Conservation (phyloP, 2,329 filamentous ascomycete genomes). For the Neurospora crassa region DNA sequence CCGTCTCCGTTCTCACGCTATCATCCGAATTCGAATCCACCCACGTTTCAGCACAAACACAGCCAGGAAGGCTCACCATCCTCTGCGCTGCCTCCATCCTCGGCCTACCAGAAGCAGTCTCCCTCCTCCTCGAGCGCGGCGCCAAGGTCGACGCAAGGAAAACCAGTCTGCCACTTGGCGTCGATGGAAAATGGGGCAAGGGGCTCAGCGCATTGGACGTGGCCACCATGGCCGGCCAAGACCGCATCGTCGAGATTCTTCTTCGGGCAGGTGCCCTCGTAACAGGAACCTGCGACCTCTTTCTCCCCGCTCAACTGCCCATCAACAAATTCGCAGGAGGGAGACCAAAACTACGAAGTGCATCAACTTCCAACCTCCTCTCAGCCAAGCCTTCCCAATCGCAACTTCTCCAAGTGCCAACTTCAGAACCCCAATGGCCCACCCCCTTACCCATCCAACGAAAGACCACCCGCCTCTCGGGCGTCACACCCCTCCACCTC, state of each 20-base stretch:
- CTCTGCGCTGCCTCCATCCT: slow-evolving; percentile 8
- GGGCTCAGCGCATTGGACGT: slow-evolving; percentile 14
- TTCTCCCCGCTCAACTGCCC: not conserved
- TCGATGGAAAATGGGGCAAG: not conserved
- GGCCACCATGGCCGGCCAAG: slow-evolving; percentile 9
- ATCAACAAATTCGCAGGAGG: not conserved
- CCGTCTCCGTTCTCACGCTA: not conserved
- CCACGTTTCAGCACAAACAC: not conserved
- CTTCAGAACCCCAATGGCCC: not conserved
- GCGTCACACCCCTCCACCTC: slow-evolving; percentile 13
- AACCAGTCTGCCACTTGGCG: not conserved
- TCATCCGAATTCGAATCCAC: not conserved
- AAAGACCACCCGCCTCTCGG: not conserved
- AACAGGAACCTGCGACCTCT: not conserved
- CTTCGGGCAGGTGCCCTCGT: slow-evolving; percentile 6
- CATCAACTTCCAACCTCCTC: not conserved
- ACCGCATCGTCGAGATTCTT: slow-evolving; percentile 7
- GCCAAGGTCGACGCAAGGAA: slow-evolving; percentile 7
- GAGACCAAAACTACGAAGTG: not conserved
- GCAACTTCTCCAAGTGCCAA: not conserved
- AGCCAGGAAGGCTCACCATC: slow-evolving; percentile 2
- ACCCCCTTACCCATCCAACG: not conserved
- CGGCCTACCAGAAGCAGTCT: slow-evolving; percentile 5
- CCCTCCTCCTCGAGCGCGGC: slow-evolving; percentile 9
- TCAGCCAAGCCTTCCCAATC: not conserved